Percentiles rank a stretch among this genome's conserved stretches.
These are phyloP conservation scores for Rhodocollybia butyracea DNA, from an alignment of 768 basidiomycete species.

Conservation along the genomic window DNA sequence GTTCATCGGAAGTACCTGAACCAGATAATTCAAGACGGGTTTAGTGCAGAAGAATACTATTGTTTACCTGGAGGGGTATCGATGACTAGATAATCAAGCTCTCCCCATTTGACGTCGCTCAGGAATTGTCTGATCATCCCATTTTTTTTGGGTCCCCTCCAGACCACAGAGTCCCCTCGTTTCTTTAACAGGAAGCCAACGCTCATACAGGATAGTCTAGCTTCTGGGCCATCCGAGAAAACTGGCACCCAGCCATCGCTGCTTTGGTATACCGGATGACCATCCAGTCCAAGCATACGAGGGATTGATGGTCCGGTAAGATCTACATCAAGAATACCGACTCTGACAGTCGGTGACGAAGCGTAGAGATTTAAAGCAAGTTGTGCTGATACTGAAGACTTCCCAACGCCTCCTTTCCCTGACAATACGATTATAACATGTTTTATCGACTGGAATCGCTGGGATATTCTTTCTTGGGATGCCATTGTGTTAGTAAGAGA, in stretches of 20 bases:
- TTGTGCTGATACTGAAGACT: constrained; percentile 93
- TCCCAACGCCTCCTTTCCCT: constrained; percentile 98
- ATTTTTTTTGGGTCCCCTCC: constrained; percentile 98
- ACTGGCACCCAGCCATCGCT: constrained; percentile 98
- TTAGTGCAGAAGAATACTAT: background rate
- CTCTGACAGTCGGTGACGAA: constrained; percentile 60
- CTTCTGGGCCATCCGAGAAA: constrained; percentile 78
- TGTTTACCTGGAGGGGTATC: constrained; percentile 93
- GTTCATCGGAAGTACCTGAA: constrained; percentile 96
- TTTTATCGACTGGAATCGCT: constrained; percentile 70
- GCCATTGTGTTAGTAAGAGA: constrained; percentile 22
- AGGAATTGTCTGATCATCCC: constrained; percentile 97
- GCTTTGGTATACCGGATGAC: constrained; percentile 86
- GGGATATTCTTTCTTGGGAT: constrained; percentile 51
- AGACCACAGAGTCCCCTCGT: constrained; percentile 91
- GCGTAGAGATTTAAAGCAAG: constrained; percentile 84
- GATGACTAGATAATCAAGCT: constrained; percentile 87
- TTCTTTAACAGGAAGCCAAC: constrained; percentile 93
- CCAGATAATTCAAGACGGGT: constrained; percentile 15
- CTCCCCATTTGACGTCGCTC: constrained; percentile 93
- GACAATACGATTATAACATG: constrained; percentile 91
- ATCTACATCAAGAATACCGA: constrained; percentile 92
- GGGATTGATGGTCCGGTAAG: constrained; percentile 94
- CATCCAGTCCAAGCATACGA: constrained; percentile 90
- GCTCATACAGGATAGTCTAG: constrained; percentile 89